Base-by-base conservation (phyloP, 139 green algal genomes). In the Chlamydomonas incerta region DNA sequence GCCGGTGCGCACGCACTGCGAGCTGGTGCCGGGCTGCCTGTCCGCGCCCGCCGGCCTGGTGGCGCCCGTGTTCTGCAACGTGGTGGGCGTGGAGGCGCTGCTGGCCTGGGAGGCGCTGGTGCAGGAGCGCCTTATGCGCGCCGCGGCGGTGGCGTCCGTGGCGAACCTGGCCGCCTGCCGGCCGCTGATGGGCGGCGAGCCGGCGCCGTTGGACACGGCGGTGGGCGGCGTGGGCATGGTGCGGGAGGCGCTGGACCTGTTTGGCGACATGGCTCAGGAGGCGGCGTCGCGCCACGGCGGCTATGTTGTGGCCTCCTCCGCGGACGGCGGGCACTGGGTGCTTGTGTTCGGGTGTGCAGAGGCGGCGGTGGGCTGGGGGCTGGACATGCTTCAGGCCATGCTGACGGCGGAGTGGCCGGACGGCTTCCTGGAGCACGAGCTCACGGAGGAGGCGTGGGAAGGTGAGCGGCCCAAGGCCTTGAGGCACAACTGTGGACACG, bases 31-130 rank as follows among this genome's bases (percentile, higher is more conserved):
- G 33, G 67, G 67, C 67, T 72, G 67, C 33, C 67, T 72, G 67
- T 29, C 33, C 26, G 67, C 67, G 13, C 67, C 67, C 10, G 67
- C 67, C 20, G 67, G 67, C 67, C 14, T 21, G 17, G 67, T 72
- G 67, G 67, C 67, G 26, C 67, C 67, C 33, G 67, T 72, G 33
- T 72, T 72, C 33, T 72, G 67, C 67, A 72, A 72, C 67, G 67
- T 72, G 33, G 8, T 72, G 18, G 67, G 67, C 17, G 67, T 72
- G 17, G 67, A 72, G 67, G 28, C 67, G 33, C 67, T 72, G 33
- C 33, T 72, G 33, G 33, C 33, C 1, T 72, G 67, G 67, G 67
- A 72, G 67, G 14, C 13, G 67, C 31, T 72, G 67, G 33, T 72
- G 33, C 29, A 70, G n/a, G 63, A 70, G n/a, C 34, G 63, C 29